Base-by-base conservation (phyloP, 768 basidiomycete species). In the Crassisporium funariophilum region DNA sequence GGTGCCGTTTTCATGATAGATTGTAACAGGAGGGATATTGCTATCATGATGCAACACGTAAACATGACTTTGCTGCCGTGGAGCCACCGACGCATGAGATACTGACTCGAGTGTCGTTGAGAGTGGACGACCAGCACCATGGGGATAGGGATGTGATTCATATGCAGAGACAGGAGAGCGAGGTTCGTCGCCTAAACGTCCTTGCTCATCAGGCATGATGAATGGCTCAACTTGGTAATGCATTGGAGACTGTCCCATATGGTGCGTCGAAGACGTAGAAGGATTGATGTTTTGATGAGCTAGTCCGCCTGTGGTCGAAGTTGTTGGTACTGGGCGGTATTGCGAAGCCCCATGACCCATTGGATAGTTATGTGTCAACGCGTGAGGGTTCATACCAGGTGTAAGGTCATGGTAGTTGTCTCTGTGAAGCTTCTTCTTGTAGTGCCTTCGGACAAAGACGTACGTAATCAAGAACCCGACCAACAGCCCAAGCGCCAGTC, bases 11-110 rank as follows among this genome's bases (percentile, higher is more conserved):
- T 72, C 67, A 43, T 79, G 76, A 53, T 76, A 81, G 15, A 82
- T 78, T 2, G 81, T 79, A 31, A 84, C 77, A 1, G 82, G 82
- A 13, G 80, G 63, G 12, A 72, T 60, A 9, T 81, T 77, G n/a
- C 70, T 73, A 54, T 83, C 82, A 54, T 83, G 82, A 52, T 83
- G 83, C 23, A 84, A 73, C 31, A 82, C 78, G 51, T 82, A 82
- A 7, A 82, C 73, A 58, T 69, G 69, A 34, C 53, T 56, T 34
- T 52, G 58, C 38, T 44, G 49, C 20, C 40, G 48, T 11, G 33
- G 45, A 11, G 47, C 35, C 22, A 31, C 24, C 17, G 44, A 37
- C 39, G 37, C 24, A 5, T 44, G 37, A n/a, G 38, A 22, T 8
- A 41, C 21, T 4, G 46, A 46, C 27, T 48, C 58, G 38, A 51